Percentiles rank a stretch among this genome's conserved stretches.
Conservation (phyloP, 805 yeast genomes). For the Wickerhamomyces rabaulensis region DNA sequence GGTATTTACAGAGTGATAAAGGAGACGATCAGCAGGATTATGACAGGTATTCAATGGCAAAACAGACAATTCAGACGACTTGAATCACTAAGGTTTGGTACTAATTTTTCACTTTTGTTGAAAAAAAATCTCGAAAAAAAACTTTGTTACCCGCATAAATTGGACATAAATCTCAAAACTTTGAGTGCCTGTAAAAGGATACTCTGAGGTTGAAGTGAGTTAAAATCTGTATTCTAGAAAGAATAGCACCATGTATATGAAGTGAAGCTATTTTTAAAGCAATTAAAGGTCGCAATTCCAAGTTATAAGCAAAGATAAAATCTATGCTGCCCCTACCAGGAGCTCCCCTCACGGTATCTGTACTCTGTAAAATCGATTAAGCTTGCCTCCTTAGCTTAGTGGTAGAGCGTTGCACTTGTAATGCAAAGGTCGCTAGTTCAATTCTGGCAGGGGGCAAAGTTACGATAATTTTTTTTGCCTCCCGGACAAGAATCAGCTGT, state of each 20-base stretch:
- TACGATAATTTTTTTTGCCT: constrained; percentile 4
- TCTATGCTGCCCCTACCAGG: too few relatives aligned
- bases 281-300: too few relatives aligned
- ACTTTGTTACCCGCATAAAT: background rate
- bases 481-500: too few relatives aligned
- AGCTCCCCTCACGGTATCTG: too few relatives aligned
- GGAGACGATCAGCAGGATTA: background rate
- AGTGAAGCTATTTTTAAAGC: too few relatives aligned
- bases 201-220: too few relatives aligned
- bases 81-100: background rate
- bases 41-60: background rate
- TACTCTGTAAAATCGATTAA: too few relatives aligned
- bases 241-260: too few relatives aligned
- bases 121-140: background rate
- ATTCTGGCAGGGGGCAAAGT: constrained; percentile 76
- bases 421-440: constrained; percentile 97
- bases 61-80: background rate
- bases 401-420: constrained; percentile 99
- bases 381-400: constrained; percentile 92
- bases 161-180: too few relatives aligned
- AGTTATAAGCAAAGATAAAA: too few relatives aligned
- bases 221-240: too few relatives aligned
- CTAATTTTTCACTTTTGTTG: background rate
- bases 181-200: too few relatives aligned
- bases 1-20: background rate